Conservation (phyloP, 2,329 filamentous ascomycete species). For the Epichloe glyceriae region DNA sequence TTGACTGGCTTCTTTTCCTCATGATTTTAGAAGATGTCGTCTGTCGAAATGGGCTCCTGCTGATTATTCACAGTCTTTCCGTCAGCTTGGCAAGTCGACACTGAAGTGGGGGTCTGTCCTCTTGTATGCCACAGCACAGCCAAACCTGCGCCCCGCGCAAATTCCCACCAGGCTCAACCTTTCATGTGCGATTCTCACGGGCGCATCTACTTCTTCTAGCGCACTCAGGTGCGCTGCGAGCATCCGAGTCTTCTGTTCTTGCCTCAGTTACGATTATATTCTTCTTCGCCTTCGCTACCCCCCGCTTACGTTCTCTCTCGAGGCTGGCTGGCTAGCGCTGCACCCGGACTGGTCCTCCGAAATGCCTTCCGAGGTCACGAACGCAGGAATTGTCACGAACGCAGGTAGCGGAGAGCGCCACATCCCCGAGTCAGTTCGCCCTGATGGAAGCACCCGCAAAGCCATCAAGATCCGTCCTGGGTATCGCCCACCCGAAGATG, state of each 20-base stretch:
- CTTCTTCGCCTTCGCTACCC: too few relatives aligned
- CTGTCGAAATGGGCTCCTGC: too few relatives aligned
- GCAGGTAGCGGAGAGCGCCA: conserved; percentile 65
- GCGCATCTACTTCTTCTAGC: background rate
- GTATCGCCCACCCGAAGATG: conserved; percentile 87
- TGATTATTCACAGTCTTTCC: too few relatives aligned
- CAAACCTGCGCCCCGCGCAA: background rate
- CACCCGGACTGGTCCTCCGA: conserved; percentile 3
- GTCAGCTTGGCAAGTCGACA: background rate
- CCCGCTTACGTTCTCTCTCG: background rate
- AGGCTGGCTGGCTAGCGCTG: background rate
- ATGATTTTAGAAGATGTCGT: too few relatives aligned
- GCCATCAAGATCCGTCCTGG: conserved; percentile 91
- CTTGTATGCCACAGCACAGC: background rate
- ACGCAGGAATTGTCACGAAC: conserved; percentile 66
- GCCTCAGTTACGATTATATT: background rate
- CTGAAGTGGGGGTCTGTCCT: background rate
- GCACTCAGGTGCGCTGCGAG: background rate
- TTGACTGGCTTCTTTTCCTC: too few relatives aligned
- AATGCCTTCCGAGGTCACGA: conserved; percentile 40
- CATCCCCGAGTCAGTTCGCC: conserved; percentile 74
- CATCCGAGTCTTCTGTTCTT: too few relatives aligned
- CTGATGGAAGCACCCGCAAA: conserved; percentile 84
- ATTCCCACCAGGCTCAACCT: background rate
- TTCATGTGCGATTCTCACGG: background rate